Base-by-base conservation (phyloP, 2,329 filamentous ascomycete species). In the Fusarium aywerte region DNA sequence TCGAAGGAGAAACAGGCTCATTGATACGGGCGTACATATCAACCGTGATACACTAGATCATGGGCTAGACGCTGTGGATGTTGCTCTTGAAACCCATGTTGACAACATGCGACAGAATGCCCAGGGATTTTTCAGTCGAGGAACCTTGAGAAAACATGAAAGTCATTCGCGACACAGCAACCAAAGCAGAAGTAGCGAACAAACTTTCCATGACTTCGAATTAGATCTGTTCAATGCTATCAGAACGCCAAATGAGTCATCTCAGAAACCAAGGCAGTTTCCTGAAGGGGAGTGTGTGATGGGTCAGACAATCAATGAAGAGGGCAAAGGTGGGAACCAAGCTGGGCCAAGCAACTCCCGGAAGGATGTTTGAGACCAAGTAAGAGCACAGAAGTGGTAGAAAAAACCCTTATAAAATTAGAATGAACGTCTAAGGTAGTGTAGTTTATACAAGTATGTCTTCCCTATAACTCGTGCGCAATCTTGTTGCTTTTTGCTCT, bases 1-100 rank as follows among this genome's bases (percentile, higher is more conserved):
- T 62, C 81, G 87, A 62, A 83, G 79, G 68, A 85, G 83, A 73
- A 90, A 90, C 70, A 80, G 79, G 43, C 78, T 90, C 47, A 82
- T 88, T 45, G 85, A 88, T 67, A 76, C 76, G 9, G 75, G 74
- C 13, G 71, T 73, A 7, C 78, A 80, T 63, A 69, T 79, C 29
- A 80, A 80, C 49, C 75, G 75, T 9, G 74, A 73, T 18, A 78
- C 77, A 12, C 62, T 77, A 31, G 76, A 76, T 25, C 75, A 78
- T 35, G 79, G 78, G 0, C 51, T 80, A 4, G 77, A 75, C 35
- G 78, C 79, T 4, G 58, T 80, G 6, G 77, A 79, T 21, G 75
- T 78, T 48, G 77, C 78, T 3, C 62, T 81, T 3, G 77, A 80
- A 16, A 76, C 78, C 44, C 77, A 80, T 33, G 68, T 80, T 61